Evolutionary conservation across 2,329 filamentous ascomycete genomes (phyloP).

Genomic region (Fusarium proliferatum): DNA sequence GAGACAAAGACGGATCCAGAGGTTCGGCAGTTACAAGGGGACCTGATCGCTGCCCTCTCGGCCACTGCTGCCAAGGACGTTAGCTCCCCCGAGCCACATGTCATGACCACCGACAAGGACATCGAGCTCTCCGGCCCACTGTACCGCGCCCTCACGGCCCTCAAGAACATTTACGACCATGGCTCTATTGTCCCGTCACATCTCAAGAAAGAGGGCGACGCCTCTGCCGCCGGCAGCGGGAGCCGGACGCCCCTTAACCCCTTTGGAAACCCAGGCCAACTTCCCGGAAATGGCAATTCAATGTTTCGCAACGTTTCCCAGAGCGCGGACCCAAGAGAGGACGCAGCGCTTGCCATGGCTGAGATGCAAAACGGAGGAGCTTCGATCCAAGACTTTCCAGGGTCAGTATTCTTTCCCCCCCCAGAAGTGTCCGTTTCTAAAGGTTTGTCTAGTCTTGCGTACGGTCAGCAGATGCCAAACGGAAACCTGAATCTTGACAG

Average conservation of each 20-base stretch:
- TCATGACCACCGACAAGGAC: constrained; percentile 67
- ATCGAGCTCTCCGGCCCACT: constrained; percentile 72
- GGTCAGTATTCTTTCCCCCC: constrained; percentile 43
- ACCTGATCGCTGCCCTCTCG: constrained; percentile 71
- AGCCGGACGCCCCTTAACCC: constrained; percentile 55
- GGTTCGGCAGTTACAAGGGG: constrained; percentile 71
- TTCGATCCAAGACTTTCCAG: constrained; percentile 58
- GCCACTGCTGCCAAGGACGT: constrained; percentile 72
- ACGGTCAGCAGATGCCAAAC: constrained; percentile 52
- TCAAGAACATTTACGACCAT: constrained; percentile 75
- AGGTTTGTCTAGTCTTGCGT: constrained; percentile 48
- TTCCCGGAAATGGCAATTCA: constrained; percentile 37
- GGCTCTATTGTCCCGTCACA: constrained; percentile 65
- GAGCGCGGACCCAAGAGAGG: constrained; percentile 65
- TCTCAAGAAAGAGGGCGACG: constrained; percentile 62
- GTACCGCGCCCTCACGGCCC: constrained; percentile 68
- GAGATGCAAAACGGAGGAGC: constrained; percentile 69
- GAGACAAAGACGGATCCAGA: constrained; percentile 73
- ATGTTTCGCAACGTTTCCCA: constrained; percentile 45
- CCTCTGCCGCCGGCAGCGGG: constrained; percentile 59
- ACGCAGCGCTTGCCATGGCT: constrained; percentile 73
- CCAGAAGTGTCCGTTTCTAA: constrained; percentile 27
- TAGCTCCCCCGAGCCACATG: constrained; percentile 63
- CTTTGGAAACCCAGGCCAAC: constrained; percentile 41
- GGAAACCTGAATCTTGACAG: constrained; percentile 54